phyloP scores from a whole-genome alignment of 805 yeast species.

The Candida morakotiae region DNA sequence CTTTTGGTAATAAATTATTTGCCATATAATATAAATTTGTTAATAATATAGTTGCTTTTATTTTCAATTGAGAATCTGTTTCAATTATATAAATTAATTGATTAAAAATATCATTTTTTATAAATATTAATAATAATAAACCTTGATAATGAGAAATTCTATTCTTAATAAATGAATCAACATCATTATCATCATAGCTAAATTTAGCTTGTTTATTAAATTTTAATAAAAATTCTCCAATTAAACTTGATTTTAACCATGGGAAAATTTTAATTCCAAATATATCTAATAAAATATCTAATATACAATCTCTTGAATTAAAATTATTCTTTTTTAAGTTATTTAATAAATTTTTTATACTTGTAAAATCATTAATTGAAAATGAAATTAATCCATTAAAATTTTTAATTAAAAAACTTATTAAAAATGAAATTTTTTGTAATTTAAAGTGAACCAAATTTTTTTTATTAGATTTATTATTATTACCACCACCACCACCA shows the following conservation, averaged over 20 bases:
- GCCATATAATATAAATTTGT: slow-evolving; percentile 59
- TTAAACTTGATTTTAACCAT: slow-evolving; percentile 35
- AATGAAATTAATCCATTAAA: slow-evolving; percentile 75
- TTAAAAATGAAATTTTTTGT: slow-evolving; percentile 55
- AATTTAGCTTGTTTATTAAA: too few relatives aligned
- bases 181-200: neutral
- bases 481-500: too few relatives aligned
- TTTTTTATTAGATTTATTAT: too few relatives aligned
- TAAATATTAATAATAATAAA: slow-evolving; percentile 50
- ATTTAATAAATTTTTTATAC: slow-evolving; percentile 53
- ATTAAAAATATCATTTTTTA: slow-evolving; percentile 47
- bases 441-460: slow-evolving; percentile 41
- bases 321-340: slow-evolving; percentile 57
- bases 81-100: slow-evolving; percentile 42
- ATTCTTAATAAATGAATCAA: slow-evolving; percentile 11
- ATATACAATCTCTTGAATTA: slow-evolving; percentile 52
- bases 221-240: slow-evolving; percentile 17
- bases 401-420: slow-evolving; percentile 59
- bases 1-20: slow-evolving; percentile 50
- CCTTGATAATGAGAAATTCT: slow-evolving; percentile 65
- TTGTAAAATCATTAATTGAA: slow-evolving; percentile 50
- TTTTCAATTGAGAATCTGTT: slow-evolving; percentile 35
- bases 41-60: slow-evolving; percentile 61
- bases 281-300: slow-evolving; percentile 70
- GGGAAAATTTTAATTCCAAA: slow-evolving; percentile 58